A percentile compares a stretch with the other conserved stretches of the same genome.
phyloP scores from a whole-genome alignment of 2,329 filamentous ascomycete species.

The Grosmannia serpens region DNA sequence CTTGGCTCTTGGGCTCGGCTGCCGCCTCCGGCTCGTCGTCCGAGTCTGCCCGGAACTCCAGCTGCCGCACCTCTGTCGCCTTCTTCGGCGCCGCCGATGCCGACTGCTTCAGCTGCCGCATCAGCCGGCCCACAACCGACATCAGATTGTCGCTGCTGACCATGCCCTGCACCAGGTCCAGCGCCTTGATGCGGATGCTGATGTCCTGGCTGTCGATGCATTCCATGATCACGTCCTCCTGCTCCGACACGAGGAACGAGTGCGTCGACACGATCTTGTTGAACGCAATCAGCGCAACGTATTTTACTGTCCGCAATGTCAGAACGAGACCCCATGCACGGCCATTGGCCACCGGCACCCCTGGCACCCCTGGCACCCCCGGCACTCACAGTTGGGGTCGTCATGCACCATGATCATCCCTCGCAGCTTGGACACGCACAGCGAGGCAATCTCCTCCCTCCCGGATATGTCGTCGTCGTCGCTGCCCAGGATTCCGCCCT shows the following conservation, averaged over 20 bases:
- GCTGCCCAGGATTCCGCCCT: conserved; percentile 83
- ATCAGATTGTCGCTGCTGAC: conserved; percentile 78
- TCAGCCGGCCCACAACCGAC: conserved; percentile 72
- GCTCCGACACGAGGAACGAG: conserved; percentile 75
- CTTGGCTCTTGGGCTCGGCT: conserved; percentile 24
- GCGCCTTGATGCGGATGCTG: conserved; percentile 83
- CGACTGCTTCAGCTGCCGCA: conserved; percentile 70
- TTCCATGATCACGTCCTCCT: conserved; percentile 92
- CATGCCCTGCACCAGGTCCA: conserved; percentile 90
- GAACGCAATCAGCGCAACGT: conserved; percentile 88
- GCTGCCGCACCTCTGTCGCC: conserved; percentile 31
- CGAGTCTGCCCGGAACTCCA: conserved; percentile 31
- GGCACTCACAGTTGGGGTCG: conserved; percentile 71
- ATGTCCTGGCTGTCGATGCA: conserved; percentile 95
- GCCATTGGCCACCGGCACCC: too few species aligned
- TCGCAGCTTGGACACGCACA: conserved; percentile 86
- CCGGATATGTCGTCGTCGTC: conserved; percentile 64
- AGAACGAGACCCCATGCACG: too few species aligned
- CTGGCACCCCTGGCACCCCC: too few species aligned
- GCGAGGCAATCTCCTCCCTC: conserved; percentile 78
- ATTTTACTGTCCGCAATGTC: conserved; percentile 60
- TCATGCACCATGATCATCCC: conserved; percentile 91
- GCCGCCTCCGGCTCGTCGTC: conserved; percentile 38
- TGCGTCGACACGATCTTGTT: conserved; percentile 89
- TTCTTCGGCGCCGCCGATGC: conserved; percentile 33